Percentiles rank a stretch among this genome's conserved stretches.
phyloP scores from a whole-genome alignment of 2,329 filamentous ascomycete species.

The Trichoderma sp. region DNA sequence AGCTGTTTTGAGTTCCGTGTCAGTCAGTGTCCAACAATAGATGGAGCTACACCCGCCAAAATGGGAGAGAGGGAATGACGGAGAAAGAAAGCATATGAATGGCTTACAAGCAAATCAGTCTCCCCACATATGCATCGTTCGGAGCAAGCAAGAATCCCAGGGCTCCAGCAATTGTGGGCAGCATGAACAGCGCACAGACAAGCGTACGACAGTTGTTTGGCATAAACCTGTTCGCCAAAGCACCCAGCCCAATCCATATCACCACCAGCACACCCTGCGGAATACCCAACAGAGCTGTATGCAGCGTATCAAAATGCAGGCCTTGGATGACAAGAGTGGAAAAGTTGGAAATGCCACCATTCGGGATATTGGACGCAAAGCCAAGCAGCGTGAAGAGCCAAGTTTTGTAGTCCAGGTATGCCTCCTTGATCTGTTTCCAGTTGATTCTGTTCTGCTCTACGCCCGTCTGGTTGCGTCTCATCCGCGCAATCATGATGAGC shows the following conservation, averaged over 20 bases:
- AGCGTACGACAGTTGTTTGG: slow-evolving; percentile 54
- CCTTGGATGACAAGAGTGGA: slow-evolving; percentile 63
- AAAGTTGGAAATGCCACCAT: slow-evolving; percentile 65
- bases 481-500: slow-evolving; percentile 57
- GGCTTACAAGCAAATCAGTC: slow-evolving; percentile 58
- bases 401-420: slow-evolving; percentile 61
- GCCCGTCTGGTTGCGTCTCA: slow-evolving; percentile 62
- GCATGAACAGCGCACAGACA: slow-evolving; percentile 59
- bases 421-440: slow-evolving; percentile 58
- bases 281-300: slow-evolving; percentile 46
- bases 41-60: not conserved
- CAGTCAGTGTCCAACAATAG: not conserved
- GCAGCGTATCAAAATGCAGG: slow-evolving; percentile 53
- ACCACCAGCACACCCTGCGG: slow-evolving; percentile 45
- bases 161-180: slow-evolving; percentile 62
- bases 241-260: slow-evolving; percentile 48
- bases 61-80: not conserved
- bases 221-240: slow-evolving; percentile 45
- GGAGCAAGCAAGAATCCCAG: slow-evolving; percentile 62
- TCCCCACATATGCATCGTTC: slow-evolving; percentile 52
- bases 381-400: slow-evolving; percentile 62
- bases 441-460: slow-evolving; percentile 61
- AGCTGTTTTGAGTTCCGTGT: slow-evolving; percentile 30
- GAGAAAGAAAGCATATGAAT: not conserved
- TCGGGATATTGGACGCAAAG: slow-evolving; percentile 57